A percentile compares a stretch with the other conserved stretches of the same genome.
These are phyloP conservation scores for Ustilago curta DNA, from an alignment of 1,284 basidiomycete genomes.

Conservation along the genomic window DNA sequence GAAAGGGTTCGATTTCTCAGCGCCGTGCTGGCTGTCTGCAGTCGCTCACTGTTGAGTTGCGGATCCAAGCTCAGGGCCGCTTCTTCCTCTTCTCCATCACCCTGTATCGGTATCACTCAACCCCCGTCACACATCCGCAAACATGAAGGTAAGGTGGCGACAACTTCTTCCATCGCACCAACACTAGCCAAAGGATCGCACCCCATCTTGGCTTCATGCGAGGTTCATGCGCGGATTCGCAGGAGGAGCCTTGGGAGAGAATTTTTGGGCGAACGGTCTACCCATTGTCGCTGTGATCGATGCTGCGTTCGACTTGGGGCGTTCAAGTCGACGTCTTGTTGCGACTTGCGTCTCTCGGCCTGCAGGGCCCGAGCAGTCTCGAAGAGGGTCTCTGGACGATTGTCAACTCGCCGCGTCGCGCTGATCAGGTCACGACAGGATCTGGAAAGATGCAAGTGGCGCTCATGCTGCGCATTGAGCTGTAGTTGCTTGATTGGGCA, in stretches of 20 bases:
- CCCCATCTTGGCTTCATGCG: background rate
- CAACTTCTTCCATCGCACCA: no score
- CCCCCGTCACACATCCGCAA: conserved; percentile 18
- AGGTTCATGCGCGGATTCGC: background rate
- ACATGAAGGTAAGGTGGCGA: conserved; percentile 38
- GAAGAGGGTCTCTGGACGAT: no score
- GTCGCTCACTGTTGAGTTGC: background rate
- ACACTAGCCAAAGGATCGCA: conserved; percentile 2
- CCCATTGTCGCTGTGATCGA: no score
- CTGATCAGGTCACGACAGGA: no score
- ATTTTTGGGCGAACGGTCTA: background rate
- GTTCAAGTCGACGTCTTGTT: no score
- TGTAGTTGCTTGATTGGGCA: no score
- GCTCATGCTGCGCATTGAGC: no score
- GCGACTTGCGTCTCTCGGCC: no score
- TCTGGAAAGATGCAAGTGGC: no score
- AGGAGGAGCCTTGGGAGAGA: background rate
- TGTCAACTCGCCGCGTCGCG: no score
- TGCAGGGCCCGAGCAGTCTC: no score
- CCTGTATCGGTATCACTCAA: conserved; percentile 31
- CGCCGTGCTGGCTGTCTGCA: background rate
- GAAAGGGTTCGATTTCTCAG: background rate
- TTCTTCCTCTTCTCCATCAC: conserved; percentile 26
- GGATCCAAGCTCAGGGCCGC: background rate
- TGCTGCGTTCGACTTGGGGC: no score